Base-by-base conservation (phyloP, 208 protist genomes). In the Angomonas ambiguus region DNA sequence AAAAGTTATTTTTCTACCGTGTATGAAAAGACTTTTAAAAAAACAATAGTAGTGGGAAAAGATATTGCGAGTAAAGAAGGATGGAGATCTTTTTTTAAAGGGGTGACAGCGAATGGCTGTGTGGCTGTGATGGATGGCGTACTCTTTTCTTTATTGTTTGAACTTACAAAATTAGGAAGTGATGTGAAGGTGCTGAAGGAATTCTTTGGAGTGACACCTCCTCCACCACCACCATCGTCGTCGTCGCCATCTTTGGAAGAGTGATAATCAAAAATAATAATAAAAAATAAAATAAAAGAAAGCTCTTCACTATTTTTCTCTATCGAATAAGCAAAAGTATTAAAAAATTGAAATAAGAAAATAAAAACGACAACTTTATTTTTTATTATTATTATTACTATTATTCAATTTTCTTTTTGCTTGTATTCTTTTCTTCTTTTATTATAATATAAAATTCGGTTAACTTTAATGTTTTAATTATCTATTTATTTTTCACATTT, bases 111-210 rank as follows among this genome's bases (percentile, higher is more conserved):
- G 16, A 95, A 93, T 65, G 69, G 84, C 13, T 48, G 69, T 33
- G 79, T 90, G 22, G 77, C 86, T 0, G 80, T 95, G 53, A 30
- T 92, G n/a, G 83, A 92, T 61, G 89, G 89, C 45, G 59, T 93
- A 18, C 70, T 93, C 64, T 95, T 95, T 56, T 84, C 86, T 0
- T 49, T 88, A 0, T 55, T 95, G 24, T 95, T 92, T 66, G 89
- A 95, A 77, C 69, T 95, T 16, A 88, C 86, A 20, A 95, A 95
- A 71, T 78, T 93, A 27, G 79, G 83, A 31, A 95, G 89, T 51
- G 89, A 95, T 68, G 49, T 76, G 18, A 67, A 86, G 69, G 87
- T 95, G 42, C 56, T 91, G 38, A 57, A 45, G 38, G 69, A 24
- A 65, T 73, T 32, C 18, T 75, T 58, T 67, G 11, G 38, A n/a